Base-by-base conservation (phyloP, 805 yeast genomes). In the Candida anglica region DNA sequence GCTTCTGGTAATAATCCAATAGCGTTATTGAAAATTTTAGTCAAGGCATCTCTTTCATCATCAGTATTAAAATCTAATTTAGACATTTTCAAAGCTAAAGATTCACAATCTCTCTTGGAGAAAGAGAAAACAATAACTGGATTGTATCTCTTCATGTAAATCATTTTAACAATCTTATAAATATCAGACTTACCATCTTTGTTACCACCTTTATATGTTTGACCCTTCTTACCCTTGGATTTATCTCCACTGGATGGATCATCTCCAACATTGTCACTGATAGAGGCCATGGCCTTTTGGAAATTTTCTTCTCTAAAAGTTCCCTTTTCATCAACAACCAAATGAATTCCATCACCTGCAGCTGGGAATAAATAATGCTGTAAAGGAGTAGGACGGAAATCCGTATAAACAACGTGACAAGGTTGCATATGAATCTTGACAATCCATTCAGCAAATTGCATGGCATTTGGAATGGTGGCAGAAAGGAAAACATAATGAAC, bases 61-160 rank as follows among this genome's bases (percentile, higher is more conserved):
- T 86, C 95, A 15, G 83, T 79, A 59, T 93, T 93, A 64, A 93
- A 91, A 56, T 93, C 97, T 40, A 93, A 71, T 58, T 89, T 93
- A 13, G 96, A 85, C 96, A 93, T 88, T 48, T 93, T 88, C 61
- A 89, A 63, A 0, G 98, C 98, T 41, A 93, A 69, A 9, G 86
- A 74, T 62, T 93, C 99, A 66, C 98, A 94, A 52, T 93, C 98
- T 53, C 97, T 79, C 56, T 93, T 93, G 54, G 95, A 83, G 57
- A 93, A 93, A n/a, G 98, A 89, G 63, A 93, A 93, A 15, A 93
- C 98, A 70, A 93, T 93, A 27, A 93, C 98, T 2, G 99, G 99
- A 51, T 93, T 94, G 61, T 87, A 93, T 52, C 88, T 83, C 54
- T 91, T 91, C 65, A 84, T 75, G 89, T 96, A 93, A 56, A 93